These are phyloP conservation scores for Candida stauntonica DNA, from an alignment of 805 yeast genomes.

Conservation along the genomic window DNA sequence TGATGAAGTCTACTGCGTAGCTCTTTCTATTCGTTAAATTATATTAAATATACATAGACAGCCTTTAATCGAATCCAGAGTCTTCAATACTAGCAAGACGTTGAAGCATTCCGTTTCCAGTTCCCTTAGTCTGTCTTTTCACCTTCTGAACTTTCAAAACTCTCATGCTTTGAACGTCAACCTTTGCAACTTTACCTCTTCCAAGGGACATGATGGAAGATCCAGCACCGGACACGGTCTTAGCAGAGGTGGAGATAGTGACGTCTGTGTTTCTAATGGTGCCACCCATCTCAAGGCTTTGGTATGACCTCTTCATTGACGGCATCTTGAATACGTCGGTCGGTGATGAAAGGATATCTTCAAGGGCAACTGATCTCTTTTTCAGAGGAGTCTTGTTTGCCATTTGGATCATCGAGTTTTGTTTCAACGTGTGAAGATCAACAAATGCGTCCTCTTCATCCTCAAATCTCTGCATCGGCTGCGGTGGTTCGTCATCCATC, in stretches of 20 bases:
- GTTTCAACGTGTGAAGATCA: conserved; percentile 45
- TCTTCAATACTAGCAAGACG: conserved; percentile 9
- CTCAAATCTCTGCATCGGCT: background rate
- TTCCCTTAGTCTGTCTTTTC: conserved; percentile 10
- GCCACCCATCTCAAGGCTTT: conserved; percentile 34
- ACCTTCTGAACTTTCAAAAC: conserved; percentile 25
- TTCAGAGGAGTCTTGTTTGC: conserved; percentile 28
- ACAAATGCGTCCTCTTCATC: conserved; percentile 36
- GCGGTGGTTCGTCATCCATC: conserved; percentile 24
- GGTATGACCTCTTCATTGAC: conserved; percentile 44
- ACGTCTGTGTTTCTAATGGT: conserved; percentile 41
- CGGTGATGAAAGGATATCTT: conserved; percentile 20
- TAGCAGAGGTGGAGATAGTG: conserved; percentile 48
- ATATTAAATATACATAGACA: background rate
- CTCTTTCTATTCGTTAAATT: too few relatives aligned
- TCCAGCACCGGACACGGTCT: conserved; percentile 49
- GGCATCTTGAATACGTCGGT: conserved; percentile 30
- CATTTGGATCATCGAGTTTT: conserved; percentile 33
- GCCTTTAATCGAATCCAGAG: conserved; percentile 11
- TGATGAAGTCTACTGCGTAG: too few relatives aligned
- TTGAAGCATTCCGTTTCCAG: conserved; percentile 12
- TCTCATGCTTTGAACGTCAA: conserved; percentile 17
- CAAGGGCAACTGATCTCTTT: conserved; percentile 14
- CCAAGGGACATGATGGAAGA: conserved; percentile 57
- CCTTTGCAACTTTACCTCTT: conserved; percentile 14